These are phyloP conservation scores for Myxozyma geophila DNA, from an alignment of 805 yeast genomes.

Conservation along the genomic window DNA sequence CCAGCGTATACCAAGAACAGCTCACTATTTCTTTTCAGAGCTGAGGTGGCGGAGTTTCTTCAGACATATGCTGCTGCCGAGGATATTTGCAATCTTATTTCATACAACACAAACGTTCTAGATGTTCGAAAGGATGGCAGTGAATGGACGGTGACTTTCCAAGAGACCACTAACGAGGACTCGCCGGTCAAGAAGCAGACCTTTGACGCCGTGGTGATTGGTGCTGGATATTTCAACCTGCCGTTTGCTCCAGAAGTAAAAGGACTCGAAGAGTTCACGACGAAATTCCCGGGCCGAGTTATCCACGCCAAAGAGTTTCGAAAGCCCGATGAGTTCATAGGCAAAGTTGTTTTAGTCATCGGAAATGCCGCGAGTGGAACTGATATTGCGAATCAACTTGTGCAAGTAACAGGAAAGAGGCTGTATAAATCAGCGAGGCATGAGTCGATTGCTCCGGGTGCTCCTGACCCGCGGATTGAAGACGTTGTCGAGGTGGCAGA, in stretches of 20 bases:
- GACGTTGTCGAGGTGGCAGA: constrained; percentile 52
- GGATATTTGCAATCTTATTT: constrained; percentile 50
- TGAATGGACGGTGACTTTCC: constrained; percentile 53
- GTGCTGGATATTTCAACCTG: constrained; percentile 66
- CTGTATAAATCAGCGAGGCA: constrained; percentile 59
- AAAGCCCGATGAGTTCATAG: constrained; percentile 51
- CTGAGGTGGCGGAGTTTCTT: constrained; percentile 66
- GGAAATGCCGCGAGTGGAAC: constrained; percentile 81
- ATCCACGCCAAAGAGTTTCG: constrained; percentile 64
- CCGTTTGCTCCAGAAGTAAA: constrained; percentile 62
- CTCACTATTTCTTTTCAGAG: constrained; percentile 62
- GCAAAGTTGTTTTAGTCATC: constrained; percentile 60
- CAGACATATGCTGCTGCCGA: constrained; percentile 52
- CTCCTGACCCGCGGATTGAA: constrained; percentile 44
- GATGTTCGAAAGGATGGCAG: constrained; percentile 46
- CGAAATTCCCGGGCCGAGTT: constrained; percentile 53
- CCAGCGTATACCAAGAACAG: constrained; percentile 50
- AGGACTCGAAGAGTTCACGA: constrained; percentile 58
- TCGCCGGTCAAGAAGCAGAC: constrained; percentile 24
- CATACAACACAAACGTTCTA: constrained; percentile 55
- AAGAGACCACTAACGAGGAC: not conserved
- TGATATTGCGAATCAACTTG: constrained; percentile 69
- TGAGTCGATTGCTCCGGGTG: constrained; percentile 37
- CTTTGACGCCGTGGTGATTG: constrained; percentile 66
- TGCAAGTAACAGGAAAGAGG: constrained; percentile 48